Base-by-base conservation (phyloP, 208 protist genomes). In the Wallacemonas sp. region DNA sequence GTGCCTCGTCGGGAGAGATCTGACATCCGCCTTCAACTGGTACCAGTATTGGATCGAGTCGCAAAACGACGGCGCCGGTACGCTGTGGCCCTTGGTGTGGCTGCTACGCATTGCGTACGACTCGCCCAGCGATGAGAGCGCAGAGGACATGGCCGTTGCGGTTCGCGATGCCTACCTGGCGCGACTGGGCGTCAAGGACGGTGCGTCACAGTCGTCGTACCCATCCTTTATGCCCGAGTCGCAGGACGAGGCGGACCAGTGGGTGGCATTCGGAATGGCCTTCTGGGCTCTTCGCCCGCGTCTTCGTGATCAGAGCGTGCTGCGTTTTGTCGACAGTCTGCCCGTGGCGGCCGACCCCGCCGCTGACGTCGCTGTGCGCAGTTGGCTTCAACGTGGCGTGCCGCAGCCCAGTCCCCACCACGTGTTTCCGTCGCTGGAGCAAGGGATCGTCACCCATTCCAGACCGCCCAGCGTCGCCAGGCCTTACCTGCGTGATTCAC, bases 11-110 rank as follows among this genome's bases (percentile, higher is more conserved):
- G 90, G 90, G 1, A 73, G 79, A 8, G 90, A 96, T 44, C 69
- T 96, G 29, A 94, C 80, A 11, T 82, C 76, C 4, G 90, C 88
- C n/a, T 96, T 85, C 58, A 78, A 85, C 16, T 94, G 87, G 86
- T 79, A 92, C 48, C 81, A 92, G 70, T 90, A 85, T 74, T 88
- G 85, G 78, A 76, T 92, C n/a, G 85, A 96, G 55, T 60, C 76
- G 3, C 58, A 79, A 11, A 47, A 77, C 4, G 54, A 52, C 14
- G 85, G 67, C 33, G 49, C 61, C 5, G 57, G 46, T 21, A 62
- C 61, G 0, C 52, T 78, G 12, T 32, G 17, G n/a, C 60, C 71
- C 19, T 66, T 71, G 36, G 33, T 86, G n/a, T 96, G 90, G 84
- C 68, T 96, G 34, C 68, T 93, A 8, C 76, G 73, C 17, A 81